Base-by-base conservation (phyloP, 2,329 filamentous ascomycete genomes). In the Aspergillus felis region DNA sequence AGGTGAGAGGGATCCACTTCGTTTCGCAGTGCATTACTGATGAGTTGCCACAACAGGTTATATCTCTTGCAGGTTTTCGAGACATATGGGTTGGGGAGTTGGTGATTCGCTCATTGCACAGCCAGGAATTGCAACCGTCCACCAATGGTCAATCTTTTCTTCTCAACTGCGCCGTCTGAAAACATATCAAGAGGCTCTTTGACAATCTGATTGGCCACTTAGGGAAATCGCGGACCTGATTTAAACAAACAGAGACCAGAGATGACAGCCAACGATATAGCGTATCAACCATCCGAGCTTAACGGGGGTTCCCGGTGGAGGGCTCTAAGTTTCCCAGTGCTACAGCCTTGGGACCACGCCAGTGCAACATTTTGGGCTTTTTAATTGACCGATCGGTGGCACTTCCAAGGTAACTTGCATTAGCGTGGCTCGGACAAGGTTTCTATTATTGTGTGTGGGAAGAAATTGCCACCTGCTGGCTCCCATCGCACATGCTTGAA, bases 321-420 rank as follows among this genome's bases (percentile, higher is more conserved):
- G 59, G 60, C 66, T 54, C 60, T 66, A 68, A 68, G 61, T 64
- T 67, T 71, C 68, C 71, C 71, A 68, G 70, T 66, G 66, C 71
- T 71, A 64, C 66, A 72, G 71, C 64, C 67, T 66, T 69, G 71
- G 71, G 68, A 66, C 64, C 61, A 60, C 57, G 52, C 58, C 62
- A 59, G 55, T 46, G 57, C 51, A 50, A 51, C 54, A 51, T 55
- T 57, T 50, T 54, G 44, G 44, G 10, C 44, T 47, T 47, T 46
- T 27, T 24, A 22, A 22, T 22, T 22, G 50, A 52, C 52, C 57
- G 58, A 61, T 62, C 57, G 44, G 60, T 62, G 55, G 57, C 54
- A 47, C 55, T 53, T 58, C 51, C 64, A 68, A 67, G 71, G 69
- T 66, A 73, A 71, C 66, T 64, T 72, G 71, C 71, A 73, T 74